Percentiles rank a stretch among this genome's conserved stretches.
These are phyloP conservation scores for Rhodotorula sp. DNA, from an alignment of 1,284 basidiomycete genomes.

Conservation along the genomic window DNA sequence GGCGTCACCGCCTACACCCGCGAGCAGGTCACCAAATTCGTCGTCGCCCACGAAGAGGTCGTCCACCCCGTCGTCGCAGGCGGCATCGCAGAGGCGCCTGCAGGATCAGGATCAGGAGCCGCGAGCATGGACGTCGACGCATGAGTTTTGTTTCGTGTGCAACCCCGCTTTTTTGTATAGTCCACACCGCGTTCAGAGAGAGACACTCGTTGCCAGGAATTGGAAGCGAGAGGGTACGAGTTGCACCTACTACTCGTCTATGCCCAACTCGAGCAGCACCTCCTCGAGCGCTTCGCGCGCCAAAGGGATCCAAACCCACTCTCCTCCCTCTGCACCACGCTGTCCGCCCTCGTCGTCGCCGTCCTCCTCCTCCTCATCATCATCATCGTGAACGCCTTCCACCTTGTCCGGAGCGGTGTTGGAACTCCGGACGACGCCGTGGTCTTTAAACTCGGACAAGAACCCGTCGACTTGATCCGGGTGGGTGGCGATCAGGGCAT, in stretches of 20 bases:
- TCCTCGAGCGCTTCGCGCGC: slow-evolving; percentile 60
- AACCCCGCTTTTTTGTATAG: not conserved
- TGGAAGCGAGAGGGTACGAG: not conserved
- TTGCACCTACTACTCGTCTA: slow-evolving; percentile 14
- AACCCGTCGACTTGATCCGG: slow-evolving; percentile 77
- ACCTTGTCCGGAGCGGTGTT: slow-evolving; percentile 40
- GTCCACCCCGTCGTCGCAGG: not conserved
- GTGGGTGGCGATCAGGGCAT: slow-evolving; percentile 80
- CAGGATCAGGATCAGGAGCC: not conserved
- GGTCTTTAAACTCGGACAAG: slow-evolving; percentile 84
- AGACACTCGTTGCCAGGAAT: not conserved
- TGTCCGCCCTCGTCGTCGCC: slow-evolving; percentile 43
- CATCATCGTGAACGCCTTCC: slow-evolving; percentile 48
- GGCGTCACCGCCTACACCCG: slow-evolving; percentile 11
- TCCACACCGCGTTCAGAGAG: not conserved
- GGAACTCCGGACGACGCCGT: slow-evolving; percentile 68
- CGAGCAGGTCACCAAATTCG: not conserved
- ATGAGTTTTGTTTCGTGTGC: not conserved
- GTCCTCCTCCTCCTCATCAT: slow-evolving; percentile 46
- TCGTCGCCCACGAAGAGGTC: not conserved
- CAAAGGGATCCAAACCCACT: slow-evolving; percentile 74
- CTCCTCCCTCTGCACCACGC: slow-evolving; percentile 22
- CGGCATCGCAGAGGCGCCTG: not conserved
- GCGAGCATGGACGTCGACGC: slow-evolving; percentile 2
- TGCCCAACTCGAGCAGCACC: slow-evolving; percentile 54